Base-by-base conservation (phyloP, 306 rosid genomes). In the Prunus persica region DNA sequence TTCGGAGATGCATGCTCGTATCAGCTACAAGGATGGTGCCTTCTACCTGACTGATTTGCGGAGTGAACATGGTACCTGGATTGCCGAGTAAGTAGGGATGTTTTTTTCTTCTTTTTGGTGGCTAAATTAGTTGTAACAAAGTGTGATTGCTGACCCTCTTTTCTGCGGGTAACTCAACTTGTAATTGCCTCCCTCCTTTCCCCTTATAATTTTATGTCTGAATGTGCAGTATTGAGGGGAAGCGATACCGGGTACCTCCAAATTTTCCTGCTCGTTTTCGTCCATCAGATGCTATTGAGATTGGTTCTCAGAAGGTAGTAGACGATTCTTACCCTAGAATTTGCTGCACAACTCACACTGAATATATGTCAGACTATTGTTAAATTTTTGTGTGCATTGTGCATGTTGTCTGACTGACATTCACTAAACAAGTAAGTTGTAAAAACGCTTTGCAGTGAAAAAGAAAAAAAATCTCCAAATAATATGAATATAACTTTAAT, bases 261-360 rank as follows among this genome's bases (percentile, higher is more conserved):
- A 87, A 92, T 82, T 74, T 80, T 74, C 90, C 97, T 25, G 51
- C 85, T 65, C 97, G 91, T 20, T 57, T 95, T 19, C 97, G 65
- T 71, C 97, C 90, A 5, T 90, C 91, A 1, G 89, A 92, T 58
- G 52, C 65, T 47, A 81, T 92, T 34, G 91, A 92, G 78, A 89
- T 95, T 83, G 99, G 99, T 83, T 86, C 97, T 55, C 79, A 87
- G 80, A 82, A 87, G 97, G 98, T 94, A 78, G 46, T 27, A n/a
- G 0, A 46, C 30, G 20, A 69, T 73, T 25, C 45, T 69, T 54
- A n/a, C 63, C 6, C 10, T 50, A 11, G 49, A 27, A 10, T 25
- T 69, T 68, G 16, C 45, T 54, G 64, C 63, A 46, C 43, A 6
- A 45, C 8, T 47, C 19, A 4, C n/a, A 41, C 11, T 63, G 27